Evolutionary conservation across 108 stramenopile genomes (phyloP), one percentile per base, ranked within the genome.

Genomic region (Seminavis robusta): DNA sequence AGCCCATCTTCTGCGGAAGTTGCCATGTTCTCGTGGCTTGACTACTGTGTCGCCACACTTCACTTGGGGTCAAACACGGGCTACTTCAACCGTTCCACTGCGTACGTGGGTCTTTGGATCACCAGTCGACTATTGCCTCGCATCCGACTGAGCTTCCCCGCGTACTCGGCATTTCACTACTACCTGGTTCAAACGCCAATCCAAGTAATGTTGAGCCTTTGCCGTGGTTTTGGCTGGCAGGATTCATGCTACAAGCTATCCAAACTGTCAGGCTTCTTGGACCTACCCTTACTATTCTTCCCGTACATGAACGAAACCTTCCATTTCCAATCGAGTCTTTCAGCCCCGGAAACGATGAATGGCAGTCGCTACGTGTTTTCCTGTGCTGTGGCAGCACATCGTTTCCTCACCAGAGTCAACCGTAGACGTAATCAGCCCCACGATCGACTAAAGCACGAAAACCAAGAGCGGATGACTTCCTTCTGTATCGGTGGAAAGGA

Each of bases 211-310:
- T 48, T 70, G 33, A 34, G 49, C 13, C 4, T 74, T 1, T 68
- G 52, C 19, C 64, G 59, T 19, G 4, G 26, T 11, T 33, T 84
- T 6, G 59, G 67, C 15, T 48, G 56, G 31, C 51, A 55, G 10
- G 29, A 43, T 17, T 27, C 28, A 11, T n/a, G n/a, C n/a, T n/a
- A n/a, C n/a, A 32, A 41, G 4, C 20, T 73, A 6, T 32, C 52
- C 15, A 70, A 71, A 47, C 29, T 94, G 37, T 54, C 63, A 39
- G 61, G 69, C 17, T 69, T 89, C 34, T 56, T 94, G 1, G 88
- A 94, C 47, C 52, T 94, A 39, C 93, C 93, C 0, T 52, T 94
- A 23, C 63, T 94, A 19, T 94, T 94, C 69, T 86, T 83, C 58
- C 88, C 87, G 3, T 94, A 88, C 52, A 80, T 86, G 49, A 83